Percentiles rank a stretch among this genome's conserved stretches.
Conservation (phyloP, 2,329 filamentous ascomycete genomes). For the Fusarium citri region DNA sequence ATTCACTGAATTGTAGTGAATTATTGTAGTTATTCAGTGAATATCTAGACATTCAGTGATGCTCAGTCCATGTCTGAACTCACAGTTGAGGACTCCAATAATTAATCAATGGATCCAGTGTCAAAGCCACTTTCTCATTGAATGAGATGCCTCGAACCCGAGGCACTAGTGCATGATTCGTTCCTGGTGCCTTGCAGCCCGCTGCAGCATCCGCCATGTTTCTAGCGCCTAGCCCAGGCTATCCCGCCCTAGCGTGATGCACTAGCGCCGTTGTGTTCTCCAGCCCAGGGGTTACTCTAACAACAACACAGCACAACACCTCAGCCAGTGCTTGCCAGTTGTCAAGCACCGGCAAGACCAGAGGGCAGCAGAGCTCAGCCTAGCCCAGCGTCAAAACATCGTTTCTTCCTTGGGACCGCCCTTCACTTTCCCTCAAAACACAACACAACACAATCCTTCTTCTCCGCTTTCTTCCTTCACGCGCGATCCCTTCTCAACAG, state of each 20-base stretch:
- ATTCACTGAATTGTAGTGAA: not conserved
- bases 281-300: slow-evolving; percentile 33
- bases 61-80: not conserved
- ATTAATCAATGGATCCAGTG: slow-evolving; percentile 12
- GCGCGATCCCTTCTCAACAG: not conserved
- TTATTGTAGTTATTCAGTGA: not conserved
- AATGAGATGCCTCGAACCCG: slow-evolving; percentile 12
- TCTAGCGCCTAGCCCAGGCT: slow-evolving; percentile 29
- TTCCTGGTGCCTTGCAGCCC: slow-evolving; percentile 41
- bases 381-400: slow-evolving; percentile 40
- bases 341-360: not conserved
- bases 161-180: slow-evolving; percentile 29
- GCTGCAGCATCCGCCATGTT: slow-evolving; percentile 14
- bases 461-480: slow-evolving; percentile 11
- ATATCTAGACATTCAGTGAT: not conserved
- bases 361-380: not conserved
- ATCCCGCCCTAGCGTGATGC: slow-evolving; percentile 21
- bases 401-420: slow-evolving; percentile 37
- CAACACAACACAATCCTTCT: not conserved
- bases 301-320: slow-evolving; percentile 3
- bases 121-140: not conserved
- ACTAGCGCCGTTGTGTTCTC: slow-evolving; percentile 18
- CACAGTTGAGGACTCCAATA: slow-evolving; percentile 16
- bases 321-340: slow-evolving; percentile 29
- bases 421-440: slow-evolving; percentile 32